Evolutionary conservation across 495 filamentous ascomycete genomes (phyloP), one percentile per base, ranked within the genome.

Genomic region (Tuber melanosporum): DNA sequence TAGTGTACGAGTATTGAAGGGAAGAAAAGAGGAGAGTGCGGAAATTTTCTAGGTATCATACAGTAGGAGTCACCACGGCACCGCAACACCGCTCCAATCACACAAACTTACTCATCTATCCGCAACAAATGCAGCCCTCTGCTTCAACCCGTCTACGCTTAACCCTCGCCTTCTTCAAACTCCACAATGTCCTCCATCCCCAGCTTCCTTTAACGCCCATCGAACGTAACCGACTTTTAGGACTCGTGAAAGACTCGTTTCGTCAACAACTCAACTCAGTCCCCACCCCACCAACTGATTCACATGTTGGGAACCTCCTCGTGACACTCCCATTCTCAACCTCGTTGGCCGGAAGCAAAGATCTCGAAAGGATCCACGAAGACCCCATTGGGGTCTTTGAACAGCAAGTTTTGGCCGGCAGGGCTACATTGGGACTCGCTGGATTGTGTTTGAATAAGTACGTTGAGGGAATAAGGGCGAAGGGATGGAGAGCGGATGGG

Each of bases 201-300:
- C 78, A 77, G 22, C 78, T 80, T 41, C 71, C 78, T 17, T 43
- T 80, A 66, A 71, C 78, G 20, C 73, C 78, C 46, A 36, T 73
- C 46, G 77, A 80, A 71, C 79, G 77, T 10, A 73, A 78, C 42
- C 79, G 79, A 42, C 79, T 80, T 42, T 78, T 80, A 36, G 70
- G 71, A n/a, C 74, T 80, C 5, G 71, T 80, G 20, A 80, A 80
- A 41, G 78, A 80, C 49, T 80, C 78, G 22, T 80, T 80, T 74
- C 77, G 78, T 32, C 46, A 42, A 17, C 78, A 76, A n/a, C 78
- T 80, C 69, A 72, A 72, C 22, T 74, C 77, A 39, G 49, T 72
- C 32, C 44, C 71, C 12, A 52, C 79, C 42, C 47, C 77, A 19
- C 78, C 78, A 12, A 80, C 74, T 36, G 78, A 80, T 20, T 39